Base-by-base conservation (phyloP, 2,329 filamentous ascomycete species). In the Aspergillus sp. region DNA sequence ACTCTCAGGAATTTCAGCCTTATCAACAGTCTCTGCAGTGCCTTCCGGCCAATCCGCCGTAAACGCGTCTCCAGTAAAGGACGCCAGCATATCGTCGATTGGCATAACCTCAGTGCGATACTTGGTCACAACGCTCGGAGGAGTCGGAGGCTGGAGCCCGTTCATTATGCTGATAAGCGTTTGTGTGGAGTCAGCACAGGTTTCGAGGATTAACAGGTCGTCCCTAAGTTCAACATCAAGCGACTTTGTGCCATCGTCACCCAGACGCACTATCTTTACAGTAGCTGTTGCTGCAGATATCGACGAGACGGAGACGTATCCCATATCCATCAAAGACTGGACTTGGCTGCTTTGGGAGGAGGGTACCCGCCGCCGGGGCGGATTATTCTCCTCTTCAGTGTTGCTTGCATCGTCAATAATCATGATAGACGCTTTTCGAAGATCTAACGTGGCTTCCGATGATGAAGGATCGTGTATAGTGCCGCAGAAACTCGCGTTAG, bases 181-280 rank as follows among this genome's bases (percentile, higher is more conserved):
- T 74, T 97, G 93, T 0, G 93, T 98, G 1, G 95, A 99, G 77
- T 99, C 95, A 31, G 95, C 95, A 71, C 96, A 99, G 1, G 93
- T 96, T 76, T 99, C 95, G 7, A 99, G 80, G 38, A 99, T 89
- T 57, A 99, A 83, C 1, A 99, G 83, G 66, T 96, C 90, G 71
- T 97, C 93, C 63, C 87, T 87, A 51, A 98, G 80, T 65, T 96
- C 91, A 1, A 97, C 83, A 67, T 95, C 89, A 15, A 97, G 77
- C 46, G 87, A 85, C 65, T 89, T 90, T 31, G 87, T 83, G 0
- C 83, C 85, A 41, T 88, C 84, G 1, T 81, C 80, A 2, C 82
- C 81, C 46, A 84, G 81, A 9, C 83, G 81, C 23, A 81, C 79
- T 13, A 93, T 81, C 51, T 87, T 85, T 2, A 95, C 82, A 2